These are phyloP conservation scores for Phytophthora constricta DNA, from an alignment of 352 stramenopile species.

Conservation along the genomic window DNA sequence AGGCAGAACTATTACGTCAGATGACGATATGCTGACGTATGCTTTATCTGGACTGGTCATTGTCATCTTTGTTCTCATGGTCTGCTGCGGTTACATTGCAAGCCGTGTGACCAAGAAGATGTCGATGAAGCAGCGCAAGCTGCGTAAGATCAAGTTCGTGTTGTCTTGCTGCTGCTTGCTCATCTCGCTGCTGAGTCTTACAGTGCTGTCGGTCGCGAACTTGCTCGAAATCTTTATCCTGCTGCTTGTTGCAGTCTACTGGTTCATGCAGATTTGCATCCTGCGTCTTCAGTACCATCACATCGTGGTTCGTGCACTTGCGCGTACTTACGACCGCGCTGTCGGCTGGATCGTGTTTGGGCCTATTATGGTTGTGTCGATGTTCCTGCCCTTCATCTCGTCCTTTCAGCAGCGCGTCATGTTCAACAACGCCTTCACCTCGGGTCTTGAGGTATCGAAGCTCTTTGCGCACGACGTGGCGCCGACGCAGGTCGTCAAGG, in stretches of 20 bases:
- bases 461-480: slow-evolving; percentile 88
- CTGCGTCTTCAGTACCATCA: slow-evolving; percentile 84
- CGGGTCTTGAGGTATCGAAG: slow-evolving; percentile 88
- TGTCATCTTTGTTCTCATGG: slow-evolving; percentile 72
- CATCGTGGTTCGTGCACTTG: slow-evolving; percentile 82
- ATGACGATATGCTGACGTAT: slow-evolving; percentile 67
- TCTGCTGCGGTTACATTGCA: slow-evolving; percentile 86
- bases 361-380: slow-evolving; percentile 88
- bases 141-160: slow-evolving; percentile 90
- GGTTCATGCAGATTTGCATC: slow-evolving; percentile 88
- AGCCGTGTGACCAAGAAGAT: slow-evolving; percentile 91
- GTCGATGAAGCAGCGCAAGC: slow-evolving; percentile 90
- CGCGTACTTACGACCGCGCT: slow-evolving; percentile 72
- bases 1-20: slow-evolving; percentile 59
- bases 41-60: slow-evolving; percentile 68
- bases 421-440: slow-evolving; percentile 92
- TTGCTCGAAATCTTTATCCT: slow-evolving; percentile 79
- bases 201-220: slow-evolving; percentile 73
- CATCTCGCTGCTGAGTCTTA: slow-evolving; percentile 71
- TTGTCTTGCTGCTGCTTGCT: slow-evolving; percentile 75
- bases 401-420: slow-evolving; percentile 91
- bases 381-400: slow-evolving; percentile 91
- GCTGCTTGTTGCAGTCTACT: slow-evolving; percentile 79
- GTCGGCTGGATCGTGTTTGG: slow-evolving; percentile 91
- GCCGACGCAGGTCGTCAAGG: slow-evolving; percentile 81